A percentile compares a stretch with the other conserved stretches of the same genome.
These are phyloP conservation scores for Dendrobium catenatum DNA, from an alignment of 106 monocot genomes.

Conservation along the genomic window DNA sequence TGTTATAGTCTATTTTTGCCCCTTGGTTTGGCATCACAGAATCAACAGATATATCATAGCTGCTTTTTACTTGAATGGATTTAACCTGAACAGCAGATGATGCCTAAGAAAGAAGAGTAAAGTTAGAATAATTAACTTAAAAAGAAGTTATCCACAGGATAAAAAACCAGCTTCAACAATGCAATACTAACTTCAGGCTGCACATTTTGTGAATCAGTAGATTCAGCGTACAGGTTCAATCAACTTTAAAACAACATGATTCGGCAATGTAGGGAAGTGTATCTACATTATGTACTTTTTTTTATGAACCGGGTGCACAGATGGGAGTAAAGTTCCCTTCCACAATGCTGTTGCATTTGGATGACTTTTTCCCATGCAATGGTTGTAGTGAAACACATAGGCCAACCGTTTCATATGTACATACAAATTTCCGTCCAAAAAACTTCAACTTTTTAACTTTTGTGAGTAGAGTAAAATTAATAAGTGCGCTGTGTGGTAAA, in stretches of 20 bases:
- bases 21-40: slow-evolving; percentile 46
- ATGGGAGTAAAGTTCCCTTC: background rate
- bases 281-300: background rate
- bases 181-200: background rate
- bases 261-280: background rate
- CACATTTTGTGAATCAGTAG: background rate
- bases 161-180: background rate
- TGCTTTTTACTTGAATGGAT: slow-evolving; percentile 27
- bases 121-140: background rate
- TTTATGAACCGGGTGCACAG: background rate
- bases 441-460: too few relatives aligned
- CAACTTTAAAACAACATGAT: background rate
- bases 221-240: background rate
- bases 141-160: background rate
- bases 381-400: too few relatives aligned
- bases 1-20: slow-evolving; percentile 35
- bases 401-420: too few relatives aligned
- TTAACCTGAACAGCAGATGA: slow-evolving; percentile 30
- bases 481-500: too few relatives aligned
- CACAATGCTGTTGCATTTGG: background rate
- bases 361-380: too few relatives aligned
- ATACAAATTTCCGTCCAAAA: too few relatives aligned
- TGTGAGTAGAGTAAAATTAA: too few relatives aligned
- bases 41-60: slow-evolving; percentile 48
- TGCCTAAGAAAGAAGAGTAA: slow-evolving; percentile 16